Percentiles rank a stretch among this genome's conserved stretches.
Conservation (phyloP, 129 eudicot genomes). For the Rutidosis leptorrhynchoides region DNA sequence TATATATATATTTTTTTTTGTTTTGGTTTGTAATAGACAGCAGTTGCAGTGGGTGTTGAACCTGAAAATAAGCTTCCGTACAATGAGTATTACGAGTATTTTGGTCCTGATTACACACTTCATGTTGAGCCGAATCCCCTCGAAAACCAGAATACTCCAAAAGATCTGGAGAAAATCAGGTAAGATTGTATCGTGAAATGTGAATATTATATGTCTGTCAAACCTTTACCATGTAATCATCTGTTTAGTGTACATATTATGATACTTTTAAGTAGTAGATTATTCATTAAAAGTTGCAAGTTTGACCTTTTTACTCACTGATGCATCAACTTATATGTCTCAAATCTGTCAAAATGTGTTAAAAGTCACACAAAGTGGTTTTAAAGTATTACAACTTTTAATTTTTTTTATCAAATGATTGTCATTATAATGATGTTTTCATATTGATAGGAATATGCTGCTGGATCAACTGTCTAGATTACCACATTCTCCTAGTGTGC, state of each 20-base stretch:
- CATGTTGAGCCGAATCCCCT: constrained; percentile 62
- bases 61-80: constrained; percentile 83
- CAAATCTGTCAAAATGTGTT: background rate
- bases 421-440: background rate
- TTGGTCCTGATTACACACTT: constrained; percentile 94
- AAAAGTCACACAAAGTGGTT: background rate
- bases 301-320: background rate
- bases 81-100: constrained; percentile 79
- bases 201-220: background rate
- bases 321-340: background rate
- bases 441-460: constrained; percentile 54
- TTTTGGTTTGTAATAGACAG: constrained; percentile 87
- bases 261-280: background rate
- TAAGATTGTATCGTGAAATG: constrained; percentile 16
- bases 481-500: constrained; percentile 86
- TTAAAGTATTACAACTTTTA: background rate
- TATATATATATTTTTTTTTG: constrained; percentile 3
- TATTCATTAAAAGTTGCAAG: background rate
- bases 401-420: too few species aligned
- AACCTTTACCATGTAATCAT: background rate
- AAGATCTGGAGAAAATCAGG: constrained; percentile 81
- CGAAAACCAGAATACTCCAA: constrained; percentile 68
- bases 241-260: background rate
- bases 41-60: constrained; percentile 97
- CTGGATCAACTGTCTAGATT: constrained; percentile 77